Conservation (phyloP, 2,329 filamentous ascomycete genomes). For the Pleoardoris graminearum region DNA sequence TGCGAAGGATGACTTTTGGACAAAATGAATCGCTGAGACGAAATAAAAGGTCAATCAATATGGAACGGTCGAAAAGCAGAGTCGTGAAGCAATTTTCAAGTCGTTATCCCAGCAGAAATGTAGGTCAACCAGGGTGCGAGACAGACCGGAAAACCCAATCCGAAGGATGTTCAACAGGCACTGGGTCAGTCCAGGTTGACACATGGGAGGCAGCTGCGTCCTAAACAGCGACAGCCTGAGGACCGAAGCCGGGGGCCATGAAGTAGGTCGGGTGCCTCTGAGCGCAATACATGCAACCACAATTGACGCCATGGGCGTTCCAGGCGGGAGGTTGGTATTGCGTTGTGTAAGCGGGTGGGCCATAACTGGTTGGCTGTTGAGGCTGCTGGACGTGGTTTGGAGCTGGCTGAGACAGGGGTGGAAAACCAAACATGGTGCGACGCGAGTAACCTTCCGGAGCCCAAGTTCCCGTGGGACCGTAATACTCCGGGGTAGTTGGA, state of each 20-base stretch:
- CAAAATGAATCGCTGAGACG: slow-evolving; percentile 38
- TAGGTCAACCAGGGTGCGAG: neutral
- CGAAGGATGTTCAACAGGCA: slow-evolving; percentile 7
- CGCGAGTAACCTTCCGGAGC: slow-evolving; percentile 51
- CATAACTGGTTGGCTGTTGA: slow-evolving; percentile 40
- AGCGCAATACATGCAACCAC: slow-evolving; percentile 44
- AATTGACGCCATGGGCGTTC: slow-evolving; percentile 44
- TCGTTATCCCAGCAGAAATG: neutral
- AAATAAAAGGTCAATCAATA: slow-evolving; percentile 19
- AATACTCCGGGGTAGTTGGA: slow-evolving; percentile 58
- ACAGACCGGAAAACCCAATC: neutral
- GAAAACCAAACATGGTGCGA: slow-evolving; percentile 49
- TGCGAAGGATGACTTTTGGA: slow-evolving; percentile 37
- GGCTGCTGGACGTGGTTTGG: slow-evolving; percentile 48
- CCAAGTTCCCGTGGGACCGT: slow-evolving; percentile 52
- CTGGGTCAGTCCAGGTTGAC: slow-evolving; percentile 1
- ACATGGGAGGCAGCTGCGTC: neutral
- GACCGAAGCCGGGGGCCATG: slow-evolving; percentile 45
- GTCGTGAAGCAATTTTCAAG: slow-evolving; percentile 30
- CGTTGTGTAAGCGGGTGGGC: slow-evolving; percentile 36
- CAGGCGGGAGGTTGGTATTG: slow-evolving; percentile 44
- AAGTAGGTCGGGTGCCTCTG: slow-evolving; percentile 45
- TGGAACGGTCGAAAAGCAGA: slow-evolving; percentile 20
- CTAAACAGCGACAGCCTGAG: slow-evolving; percentile 44
- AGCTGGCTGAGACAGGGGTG: slow-evolving; percentile 41